These are phyloP conservation scores for Lachnum nothofagi DNA, from an alignment of 2,329 filamentous ascomycete species.

Conservation along the genomic window DNA sequence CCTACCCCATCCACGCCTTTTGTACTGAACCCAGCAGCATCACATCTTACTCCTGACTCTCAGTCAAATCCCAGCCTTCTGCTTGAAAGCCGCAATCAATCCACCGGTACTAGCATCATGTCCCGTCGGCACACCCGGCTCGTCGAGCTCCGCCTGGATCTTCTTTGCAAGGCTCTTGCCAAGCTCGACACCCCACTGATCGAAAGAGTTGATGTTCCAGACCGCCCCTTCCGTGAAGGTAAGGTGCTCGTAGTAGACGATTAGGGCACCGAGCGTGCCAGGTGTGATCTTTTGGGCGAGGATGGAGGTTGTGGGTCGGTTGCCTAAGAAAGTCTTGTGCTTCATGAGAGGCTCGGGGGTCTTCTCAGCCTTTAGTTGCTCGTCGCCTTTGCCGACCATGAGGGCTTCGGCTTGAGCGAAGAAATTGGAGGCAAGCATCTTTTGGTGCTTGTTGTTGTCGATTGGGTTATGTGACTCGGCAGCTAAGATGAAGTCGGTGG, in stretches of 20 bases:
- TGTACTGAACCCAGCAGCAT: neutral
- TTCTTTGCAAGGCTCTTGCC: slow-evolving; percentile 95
- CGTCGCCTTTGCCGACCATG: slow-evolving; percentile 84
- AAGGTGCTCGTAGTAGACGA: slow-evolving; percentile 98
- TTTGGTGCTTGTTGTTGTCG: slow-evolving; percentile 88
- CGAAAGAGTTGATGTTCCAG: slow-evolving; percentile 99
- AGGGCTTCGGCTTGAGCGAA: slow-evolving; percentile 83
- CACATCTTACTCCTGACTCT: slow-evolving; percentile 12
- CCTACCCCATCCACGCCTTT: neutral
- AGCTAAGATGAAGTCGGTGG: slow-evolving; percentile 94
- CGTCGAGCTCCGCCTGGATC: slow-evolving; percentile 79
- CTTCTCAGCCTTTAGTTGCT: slow-evolving; percentile 72
- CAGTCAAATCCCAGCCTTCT: slow-evolving; percentile 35
- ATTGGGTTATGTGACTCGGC: slow-evolving; percentile 96
- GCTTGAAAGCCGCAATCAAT: slow-evolving; percentile 89
- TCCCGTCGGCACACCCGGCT: slow-evolving; percentile 60
- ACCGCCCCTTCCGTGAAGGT: slow-evolving; percentile 96
- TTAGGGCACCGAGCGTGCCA: slow-evolving; percentile 85
- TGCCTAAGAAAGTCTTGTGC: slow-evolving; percentile 99
- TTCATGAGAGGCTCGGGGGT: slow-evolving; percentile 71
- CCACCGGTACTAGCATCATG: slow-evolving; percentile 88
- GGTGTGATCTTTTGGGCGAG: slow-evolving; percentile 88
- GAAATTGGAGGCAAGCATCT: slow-evolving; percentile 90
- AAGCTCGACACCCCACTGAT: slow-evolving; percentile 98
- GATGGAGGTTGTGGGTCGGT: slow-evolving; percentile 93